Evolutionary conservation across 2,329 filamentous ascomycete genomes (phyloP), one percentile per base, ranked within the genome.

Genomic region (Colletotrichum sp.): DNA sequence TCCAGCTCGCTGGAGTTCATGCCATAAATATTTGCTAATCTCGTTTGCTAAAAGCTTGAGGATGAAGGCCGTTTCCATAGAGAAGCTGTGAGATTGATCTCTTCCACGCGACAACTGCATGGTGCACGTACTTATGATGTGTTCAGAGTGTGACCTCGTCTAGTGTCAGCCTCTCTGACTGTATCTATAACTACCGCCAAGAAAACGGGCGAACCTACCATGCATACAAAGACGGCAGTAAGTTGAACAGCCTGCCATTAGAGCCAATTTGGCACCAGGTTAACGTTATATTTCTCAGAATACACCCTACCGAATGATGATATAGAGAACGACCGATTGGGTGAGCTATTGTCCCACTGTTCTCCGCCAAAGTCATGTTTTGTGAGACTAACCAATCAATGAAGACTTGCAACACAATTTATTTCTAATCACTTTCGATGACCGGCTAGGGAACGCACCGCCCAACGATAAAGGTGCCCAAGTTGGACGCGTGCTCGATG

Each of bases 401-500:
- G 16, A 3, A 81, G 83, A 86, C 69, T 73, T 86, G 15, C 84
- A 86, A 77, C 84, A 86, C 69, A 80, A 85, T 44, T 69, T 85
- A 0, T 84, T 83, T 28, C 60, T 77, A 0, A 75, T 85, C 4
- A 85, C 83, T 0, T 80, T 84, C 18, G 79, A 81, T 1, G 80
- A 80, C 12, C 82, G 82, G 28, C 79, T 86, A 0, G 82, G 77
- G 15, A 65, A 80, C 0, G 79, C 79, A 2, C 85, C 85, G 0
- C 70, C 78, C 7, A 79, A 75, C 13, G 73, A 75, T 6, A 71
- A 79, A 4, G 79, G 59, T 12, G 78, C 77, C 3, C 55, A 49
- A 13, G 71, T 82, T 6, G 63, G 76, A 8, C 81, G 80, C 5
- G 81, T 86, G 9, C 81, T 90, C 3, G 89, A 90, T 78, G 79